Evolutionary conservation across 441 rosid species (phyloP).

Genomic region (Populus hybrid): DNA sequence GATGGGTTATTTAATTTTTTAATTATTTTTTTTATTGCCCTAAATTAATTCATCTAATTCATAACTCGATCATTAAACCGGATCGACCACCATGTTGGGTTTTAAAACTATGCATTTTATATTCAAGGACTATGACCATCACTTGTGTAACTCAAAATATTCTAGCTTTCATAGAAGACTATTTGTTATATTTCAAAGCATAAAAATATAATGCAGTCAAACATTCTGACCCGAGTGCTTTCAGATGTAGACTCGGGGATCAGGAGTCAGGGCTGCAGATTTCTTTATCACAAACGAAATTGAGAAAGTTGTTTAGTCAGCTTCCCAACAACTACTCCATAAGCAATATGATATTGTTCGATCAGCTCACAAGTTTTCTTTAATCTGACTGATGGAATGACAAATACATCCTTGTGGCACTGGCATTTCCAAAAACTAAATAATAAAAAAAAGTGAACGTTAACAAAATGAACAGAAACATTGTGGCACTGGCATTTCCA

Average conservation of each 20-base stretch:
- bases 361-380: neutral
- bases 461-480: too few relatives aligned
- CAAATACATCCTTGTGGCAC: neutral
- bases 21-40: too few relatives aligned
- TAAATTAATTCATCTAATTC: fast-evolving
- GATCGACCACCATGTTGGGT: too few relatives aligned
- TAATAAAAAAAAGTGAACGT: too few relatives aligned
- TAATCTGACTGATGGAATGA: neutral
- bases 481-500: neutral
- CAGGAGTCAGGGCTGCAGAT: neutral
- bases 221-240: neutral
- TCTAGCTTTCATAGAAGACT: neutral
- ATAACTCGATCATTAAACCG: too few relatives aligned
- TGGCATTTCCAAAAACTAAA: neutral
- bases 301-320: neutral
- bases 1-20: too few relatives aligned
- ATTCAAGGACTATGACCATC: neutral
- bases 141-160: neutral
- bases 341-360: neutral
- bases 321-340: neutral
- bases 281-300: neutral
- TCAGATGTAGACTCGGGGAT: neutral
- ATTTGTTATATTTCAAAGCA: neutral
- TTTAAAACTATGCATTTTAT: neutral
- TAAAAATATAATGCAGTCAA: neutral